Conservation (phyloP, 805 yeast genomes). For the Metschnikowia aberdeeniae region DNA sequence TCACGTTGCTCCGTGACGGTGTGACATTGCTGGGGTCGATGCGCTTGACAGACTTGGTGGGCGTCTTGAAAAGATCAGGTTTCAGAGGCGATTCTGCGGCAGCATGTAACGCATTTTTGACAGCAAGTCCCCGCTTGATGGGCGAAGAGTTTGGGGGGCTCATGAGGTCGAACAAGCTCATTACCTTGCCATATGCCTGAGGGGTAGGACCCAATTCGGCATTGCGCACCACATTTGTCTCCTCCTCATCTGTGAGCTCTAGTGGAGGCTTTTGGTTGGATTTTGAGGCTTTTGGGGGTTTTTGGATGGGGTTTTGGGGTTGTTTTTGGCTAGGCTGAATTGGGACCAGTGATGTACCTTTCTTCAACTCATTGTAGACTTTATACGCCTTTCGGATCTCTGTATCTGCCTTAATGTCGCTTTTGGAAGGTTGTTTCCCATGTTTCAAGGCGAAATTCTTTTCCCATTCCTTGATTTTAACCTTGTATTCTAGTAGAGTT, state of each 20-base stretch:
- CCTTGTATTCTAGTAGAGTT: slow-evolving; percentile 8
- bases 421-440: slow-evolving; percentile 29
- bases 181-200: slow-evolving; percentile 71
- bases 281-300: neutral
- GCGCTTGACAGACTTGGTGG: slow-evolving; percentile 24
- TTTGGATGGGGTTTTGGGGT: neutral
- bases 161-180: slow-evolving; percentile 62
- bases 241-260: slow-evolving; percentile 15
- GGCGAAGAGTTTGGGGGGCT: slow-evolving; percentile 46
- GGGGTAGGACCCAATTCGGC: slow-evolving; percentile 81
- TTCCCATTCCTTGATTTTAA: slow-evolving; percentile 39
- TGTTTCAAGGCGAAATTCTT: slow-evolving; percentile 25
- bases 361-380: slow-evolving; percentile 21
- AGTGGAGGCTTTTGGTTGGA: neutral
- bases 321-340: neutral
- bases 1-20: slow-evolving; percentile 11
- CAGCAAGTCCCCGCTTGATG: slow-evolving; percentile 14
- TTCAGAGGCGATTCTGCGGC: slow-evolving; percentile 7
- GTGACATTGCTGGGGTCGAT: slow-evolving; percentile 15
- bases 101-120: neutral
- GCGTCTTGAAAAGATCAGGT: slow-evolving; percentile 29
- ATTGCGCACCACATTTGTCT: slow-evolving; percentile 8
- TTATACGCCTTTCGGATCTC: slow-evolving; percentile 31
- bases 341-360: neutral
- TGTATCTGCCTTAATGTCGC: slow-evolving; percentile 30